These are phyloP conservation scores for Pythium grandisporangium DNA, from an alignment of 352 stramenopile species.

Conservation along the genomic window DNA sequence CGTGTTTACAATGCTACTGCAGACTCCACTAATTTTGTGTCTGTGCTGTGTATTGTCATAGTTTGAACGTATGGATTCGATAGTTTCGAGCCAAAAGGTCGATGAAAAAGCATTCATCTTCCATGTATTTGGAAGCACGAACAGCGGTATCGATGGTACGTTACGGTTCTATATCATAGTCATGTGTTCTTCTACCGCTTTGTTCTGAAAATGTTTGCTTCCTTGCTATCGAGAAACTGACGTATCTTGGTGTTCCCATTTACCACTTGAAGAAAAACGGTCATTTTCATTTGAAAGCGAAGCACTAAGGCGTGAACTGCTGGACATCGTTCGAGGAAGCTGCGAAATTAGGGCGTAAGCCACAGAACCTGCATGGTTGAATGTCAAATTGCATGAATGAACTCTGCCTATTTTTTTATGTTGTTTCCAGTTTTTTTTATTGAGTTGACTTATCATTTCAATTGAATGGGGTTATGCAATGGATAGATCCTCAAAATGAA, in stretches of 20 bases:
- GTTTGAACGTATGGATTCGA: slow-evolving; percentile 57
- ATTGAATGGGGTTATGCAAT: no score
- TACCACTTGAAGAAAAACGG: slow-evolving; percentile 36
- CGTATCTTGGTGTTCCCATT: slow-evolving; percentile 1
- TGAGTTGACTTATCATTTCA: no score
- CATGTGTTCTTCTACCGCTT: not conserved
- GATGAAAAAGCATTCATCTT: slow-evolving; percentile 60
- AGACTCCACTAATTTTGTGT: no score
- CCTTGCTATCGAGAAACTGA: no score
- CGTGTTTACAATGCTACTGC: no score
- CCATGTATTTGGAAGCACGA: slow-evolving; percentile 42
- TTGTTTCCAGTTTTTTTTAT: no score
- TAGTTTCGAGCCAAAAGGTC: slow-evolving; percentile 47
- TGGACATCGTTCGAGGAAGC: slow-evolving; percentile 34
- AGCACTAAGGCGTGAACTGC: slow-evolving; percentile 38
- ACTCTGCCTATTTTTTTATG: no score
- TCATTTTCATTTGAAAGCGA: slow-evolving; percentile 50
- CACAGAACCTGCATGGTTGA: not conserved
- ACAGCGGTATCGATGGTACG: slow-evolving; percentile 43
- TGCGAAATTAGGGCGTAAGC: no score
- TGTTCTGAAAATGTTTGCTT: no score
- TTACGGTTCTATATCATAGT: slow-evolving; percentile 2
- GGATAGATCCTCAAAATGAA: not conserved
- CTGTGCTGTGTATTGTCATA: no score
- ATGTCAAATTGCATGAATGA: slow-evolving; percentile 8